Conservation (phyloP, 495 filamentous ascomycete species). For the Hyaloscypha variabilis region DNA sequence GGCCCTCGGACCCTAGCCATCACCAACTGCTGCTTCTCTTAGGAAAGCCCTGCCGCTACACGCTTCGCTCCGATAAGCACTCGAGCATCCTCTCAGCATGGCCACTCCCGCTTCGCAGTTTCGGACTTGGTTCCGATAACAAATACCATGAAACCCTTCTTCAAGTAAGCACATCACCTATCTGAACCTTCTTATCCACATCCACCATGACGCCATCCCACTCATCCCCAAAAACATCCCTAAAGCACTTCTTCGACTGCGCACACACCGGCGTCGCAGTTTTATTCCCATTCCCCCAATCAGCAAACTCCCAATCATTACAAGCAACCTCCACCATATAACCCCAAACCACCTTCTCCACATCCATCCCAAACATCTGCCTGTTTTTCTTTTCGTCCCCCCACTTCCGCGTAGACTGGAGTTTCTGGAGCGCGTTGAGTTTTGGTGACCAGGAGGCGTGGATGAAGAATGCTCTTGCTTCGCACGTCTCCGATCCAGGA, state of each 20-base stretch:
- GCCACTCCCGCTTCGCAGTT: no score
- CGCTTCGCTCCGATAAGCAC: no score
- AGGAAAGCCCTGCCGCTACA: no score
- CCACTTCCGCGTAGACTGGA: constrained; percentile 2
- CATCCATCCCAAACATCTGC: constrained; percentile 9
- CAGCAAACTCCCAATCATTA: constrained; percentile 4
- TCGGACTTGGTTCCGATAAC: no score
- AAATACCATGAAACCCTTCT: no score
- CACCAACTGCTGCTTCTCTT: no score
- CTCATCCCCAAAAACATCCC: neutral
- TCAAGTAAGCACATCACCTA: no score
- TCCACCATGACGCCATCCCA: neutral
- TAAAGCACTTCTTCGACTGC: constrained; percentile 10
- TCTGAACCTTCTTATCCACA: neutral
- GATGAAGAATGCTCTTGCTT: constrained; percentile 10
- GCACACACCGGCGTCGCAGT: neutral
- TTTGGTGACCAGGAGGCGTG: constrained; percentile 19
- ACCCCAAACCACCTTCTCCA: constrained; percentile 14
- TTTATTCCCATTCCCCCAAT: constrained; percentile 16
- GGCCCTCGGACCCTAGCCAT: no score
- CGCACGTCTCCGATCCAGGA: neutral
- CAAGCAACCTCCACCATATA: constrained; percentile 19
- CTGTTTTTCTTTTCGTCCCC: neutral
- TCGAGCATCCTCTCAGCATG: no score
- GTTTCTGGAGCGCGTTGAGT: constrained; percentile 11